Conservation (phyloP, 768 basidiomycete species). For the Dendrothele bispora region DNA sequence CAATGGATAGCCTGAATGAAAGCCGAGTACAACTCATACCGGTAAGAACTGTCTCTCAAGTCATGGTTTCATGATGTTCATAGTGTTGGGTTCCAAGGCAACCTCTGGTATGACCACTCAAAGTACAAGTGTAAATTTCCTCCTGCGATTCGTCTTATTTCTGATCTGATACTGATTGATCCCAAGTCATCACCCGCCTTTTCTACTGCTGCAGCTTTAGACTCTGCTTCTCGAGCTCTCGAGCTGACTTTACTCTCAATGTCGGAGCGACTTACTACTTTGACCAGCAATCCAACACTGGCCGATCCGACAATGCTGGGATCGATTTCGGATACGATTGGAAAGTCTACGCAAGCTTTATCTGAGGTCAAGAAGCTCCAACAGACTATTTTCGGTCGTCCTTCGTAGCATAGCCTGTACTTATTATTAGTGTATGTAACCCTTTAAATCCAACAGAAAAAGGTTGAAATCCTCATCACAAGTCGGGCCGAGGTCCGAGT, state of each 20-base stretch:
- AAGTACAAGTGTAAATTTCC: too few relatives aligned
- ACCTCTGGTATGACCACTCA: too few relatives aligned
- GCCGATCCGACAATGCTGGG: slow-evolving; percentile 52
- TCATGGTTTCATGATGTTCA: neutral
- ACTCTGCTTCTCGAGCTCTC: slow-evolving; percentile 45
- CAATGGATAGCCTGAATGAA: slow-evolving; percentile 6
- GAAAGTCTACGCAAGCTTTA: slow-evolving; percentile 63
- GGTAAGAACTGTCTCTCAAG: neutral
- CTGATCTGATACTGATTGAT: neutral
- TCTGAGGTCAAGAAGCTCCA: slow-evolving; percentile 59
- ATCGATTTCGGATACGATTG: slow-evolving; percentile 66
- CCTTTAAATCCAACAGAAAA: too few relatives aligned
- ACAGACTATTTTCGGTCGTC: too few relatives aligned
- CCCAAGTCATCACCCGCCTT: neutral
- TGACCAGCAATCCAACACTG: slow-evolving; percentile 36
- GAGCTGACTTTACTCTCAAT: slow-evolving; percentile 52
- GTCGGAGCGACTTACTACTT: slow-evolving; percentile 46
- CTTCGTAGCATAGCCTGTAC: too few relatives aligned
- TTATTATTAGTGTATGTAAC: too few relatives aligned
- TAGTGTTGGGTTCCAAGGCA: neutral
- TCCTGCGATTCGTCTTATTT: neutral
- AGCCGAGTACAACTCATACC: neutral
- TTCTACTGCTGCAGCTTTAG: slow-evolving; percentile 19
- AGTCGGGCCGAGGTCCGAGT: too few relatives aligned
- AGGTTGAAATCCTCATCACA: too few relatives aligned